These are phyloP conservation scores for Termitomyces sp. DNA, from an alignment of 768 basidiomycete species.

Conservation along the genomic window DNA sequence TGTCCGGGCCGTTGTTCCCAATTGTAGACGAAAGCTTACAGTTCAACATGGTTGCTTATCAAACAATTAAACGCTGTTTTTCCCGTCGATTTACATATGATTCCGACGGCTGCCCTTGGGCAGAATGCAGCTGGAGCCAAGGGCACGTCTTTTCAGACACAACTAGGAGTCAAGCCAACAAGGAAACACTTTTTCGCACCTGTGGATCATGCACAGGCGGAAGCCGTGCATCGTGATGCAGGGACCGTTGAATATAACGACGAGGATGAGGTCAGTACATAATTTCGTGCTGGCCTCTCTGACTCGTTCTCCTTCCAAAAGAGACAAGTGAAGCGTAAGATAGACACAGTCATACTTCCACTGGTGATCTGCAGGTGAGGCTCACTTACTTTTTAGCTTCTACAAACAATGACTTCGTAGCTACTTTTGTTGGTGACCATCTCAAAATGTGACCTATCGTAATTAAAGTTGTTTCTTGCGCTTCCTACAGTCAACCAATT, in stretches of 20 bases:
- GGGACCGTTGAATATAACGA: constrained; percentile 40
- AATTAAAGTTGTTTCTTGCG: constrained; percentile 16
- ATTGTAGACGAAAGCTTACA: background rate
- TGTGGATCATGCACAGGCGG: constrained; percentile 38
- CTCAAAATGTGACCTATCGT: background rate
- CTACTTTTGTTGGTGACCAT: constrained; percentile 38
- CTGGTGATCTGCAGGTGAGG: constrained; percentile 44
- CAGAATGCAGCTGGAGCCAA: constrained; percentile 15
- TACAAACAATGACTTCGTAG: constrained; percentile 17
- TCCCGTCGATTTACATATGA: background rate
- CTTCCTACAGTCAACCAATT: constrained; percentile 38
- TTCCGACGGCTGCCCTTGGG: constrained; percentile 3
- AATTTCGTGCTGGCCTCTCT: background rate
- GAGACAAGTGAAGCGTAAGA: constrained; percentile 42
- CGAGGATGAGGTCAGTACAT: constrained; percentile 36
- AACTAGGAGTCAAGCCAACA: constrained; percentile 30
- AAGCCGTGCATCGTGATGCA: constrained; percentile 47
- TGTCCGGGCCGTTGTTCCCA: background rate
- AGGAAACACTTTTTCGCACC: constrained; percentile 45
- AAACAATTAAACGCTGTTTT: background rate
- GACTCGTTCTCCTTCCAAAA: constrained; percentile 7
- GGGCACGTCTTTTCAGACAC: constrained; percentile 38
- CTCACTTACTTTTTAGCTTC: background rate
- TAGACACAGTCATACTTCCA: constrained; percentile 45
- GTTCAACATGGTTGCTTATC: background rate